These are phyloP conservation scores for Chaetomium globosum DNA, from an alignment of 2,329 filamentous ascomycete genomes.

Conservation along the genomic window DNA sequence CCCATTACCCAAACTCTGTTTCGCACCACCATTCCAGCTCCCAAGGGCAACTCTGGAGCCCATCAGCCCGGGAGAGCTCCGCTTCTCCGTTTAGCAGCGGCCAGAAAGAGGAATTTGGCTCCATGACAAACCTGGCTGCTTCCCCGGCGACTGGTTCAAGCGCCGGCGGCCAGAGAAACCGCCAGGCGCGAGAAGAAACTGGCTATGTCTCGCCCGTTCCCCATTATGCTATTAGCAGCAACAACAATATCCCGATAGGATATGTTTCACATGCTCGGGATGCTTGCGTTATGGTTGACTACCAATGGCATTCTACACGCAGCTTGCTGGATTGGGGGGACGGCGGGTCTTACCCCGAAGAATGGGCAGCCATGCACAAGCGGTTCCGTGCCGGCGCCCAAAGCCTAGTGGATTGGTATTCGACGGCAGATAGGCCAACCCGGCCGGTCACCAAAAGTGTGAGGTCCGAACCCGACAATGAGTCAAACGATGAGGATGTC, in stretches of 20 bases:
- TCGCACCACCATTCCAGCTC: slow-evolving; percentile 39
- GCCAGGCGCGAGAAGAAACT: slow-evolving; percentile 12
- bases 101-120: slow-evolving; percentile 35
- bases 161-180: slow-evolving; percentile 34
- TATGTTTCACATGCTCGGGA: slow-evolving; percentile 91
- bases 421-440: slow-evolving; percentile 54
- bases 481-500: slow-evolving; percentile 51
- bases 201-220: slow-evolving; percentile 75
- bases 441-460: slow-evolving; percentile 55
- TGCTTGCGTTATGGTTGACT: slow-evolving; percentile 83
- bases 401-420: slow-evolving; percentile 83
- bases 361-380: slow-evolving; percentile 95
- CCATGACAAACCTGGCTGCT: slow-evolving; percentile 41
- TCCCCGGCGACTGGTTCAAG: slow-evolving; percentile 42
- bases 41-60: slow-evolving; percentile 47
- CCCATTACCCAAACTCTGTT: slow-evolving; percentile 49
- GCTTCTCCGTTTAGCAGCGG: slow-evolving; percentile 14
- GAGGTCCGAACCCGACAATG: slow-evolving; percentile 46
- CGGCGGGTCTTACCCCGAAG: slow-evolving; percentile 85
- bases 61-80: slow-evolving; percentile 31
- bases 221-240: slow-evolving; percentile 77
- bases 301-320: slow-evolving; percentile 92
- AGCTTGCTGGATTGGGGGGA: slow-evolving; percentile 79
- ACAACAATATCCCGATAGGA: slow-evolving; percentile 80
- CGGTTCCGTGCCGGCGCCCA: slow-evolving; percentile 80